Base-by-base conservation (phyloP, 805 yeast species). In the Blastobotrys americana region DNA sequence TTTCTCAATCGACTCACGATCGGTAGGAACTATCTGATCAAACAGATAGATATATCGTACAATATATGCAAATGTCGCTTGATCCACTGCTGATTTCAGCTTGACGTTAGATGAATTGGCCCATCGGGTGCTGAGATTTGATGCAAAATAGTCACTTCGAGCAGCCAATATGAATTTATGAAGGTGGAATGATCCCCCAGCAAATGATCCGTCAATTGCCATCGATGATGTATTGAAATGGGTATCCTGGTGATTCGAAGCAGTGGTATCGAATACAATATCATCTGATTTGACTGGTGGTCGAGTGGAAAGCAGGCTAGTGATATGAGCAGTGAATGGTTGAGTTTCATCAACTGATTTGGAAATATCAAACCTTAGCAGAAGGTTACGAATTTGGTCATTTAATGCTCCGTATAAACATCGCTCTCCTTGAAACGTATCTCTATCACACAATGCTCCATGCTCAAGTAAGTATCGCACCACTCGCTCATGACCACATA, bases 401-500 rank as follows among this genome's bases (percentile, higher is more conserved):
- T 73, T 84, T 45, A 84, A 62, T 0, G 94, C 93, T 2, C 89
- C 93, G 55, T 84, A 83, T 2, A 84, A 70, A 52, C 90, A 83
- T 37, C 84, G 69, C 9, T 82, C 85, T 2, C 94, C 93, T 59
- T 83, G 84, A 55, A 78, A 78, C n/a, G 88, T 80, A 57, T 84
- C 90, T 55, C 86, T 70, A 59, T 82, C 89, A 59, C 90, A 83
- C 5, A 78, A 70, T 0, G 93, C 87, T 5, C 95, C 95, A 37
- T 77, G 64, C 37, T 74, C 70, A 6, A 84, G 65, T 18, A 84
- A 63, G 40, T 79, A 59, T 43, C 66, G 68, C n/a, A 84, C 93
- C 3, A 84, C 70, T 1, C 65, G 67, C 48, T 70, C 71, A 59
- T 84, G 90, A 0, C 94, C 94, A 65, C 94, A 84, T 9, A 84